Conservation (phyloP, 768 basidiomycete species). For the Tulasnella calospora region DNA sequence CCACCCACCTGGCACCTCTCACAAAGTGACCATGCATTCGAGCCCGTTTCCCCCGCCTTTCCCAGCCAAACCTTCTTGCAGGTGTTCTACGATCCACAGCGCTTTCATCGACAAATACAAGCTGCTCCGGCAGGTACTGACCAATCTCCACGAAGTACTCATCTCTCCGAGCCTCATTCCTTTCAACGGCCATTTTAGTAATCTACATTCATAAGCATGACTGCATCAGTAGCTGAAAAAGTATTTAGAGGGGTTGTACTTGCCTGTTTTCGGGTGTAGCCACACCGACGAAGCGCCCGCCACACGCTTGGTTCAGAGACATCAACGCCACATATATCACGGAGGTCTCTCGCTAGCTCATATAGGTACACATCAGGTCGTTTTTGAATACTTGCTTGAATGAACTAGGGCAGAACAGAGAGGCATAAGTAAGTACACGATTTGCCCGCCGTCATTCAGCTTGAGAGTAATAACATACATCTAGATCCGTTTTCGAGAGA, state of each 20-base stretch:
- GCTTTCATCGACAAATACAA: slow-evolving; percentile 29
- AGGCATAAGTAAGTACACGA: no score
- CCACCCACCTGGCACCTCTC: background rate
- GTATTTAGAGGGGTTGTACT: background rate
- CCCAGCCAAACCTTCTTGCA: background rate
- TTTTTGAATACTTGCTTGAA: background rate
- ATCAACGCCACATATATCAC: background rate
- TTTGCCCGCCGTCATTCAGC: no score
- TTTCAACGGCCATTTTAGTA: slow-evolving; percentile 22
- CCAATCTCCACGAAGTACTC: slow-evolving; percentile 12
- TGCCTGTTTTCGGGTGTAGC: slow-evolving; percentile 26
- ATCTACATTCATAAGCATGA: slow-evolving; percentile 7
- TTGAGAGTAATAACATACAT: background rate
- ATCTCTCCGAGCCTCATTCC: slow-evolving; percentile 20
- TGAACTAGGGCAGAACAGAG: background rate
- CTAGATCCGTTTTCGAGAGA: background rate
- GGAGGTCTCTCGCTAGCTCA: background rate
- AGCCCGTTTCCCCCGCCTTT: background rate
- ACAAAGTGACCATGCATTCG: slow-evolving; percentile 3
- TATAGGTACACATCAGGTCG: background rate
- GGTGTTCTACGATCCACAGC: slow-evolving; percentile 15
- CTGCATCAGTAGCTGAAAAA: background rate
- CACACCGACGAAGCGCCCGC: background rate
- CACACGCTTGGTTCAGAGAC: background rate
- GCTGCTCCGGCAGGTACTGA: slow-evolving; percentile 23